Percentiles rank a stretch among this genome's conserved stretches.
phyloP scores from a whole-genome alignment of 1,284 basidiomycete species.

The Pulchroboletus neoregius region DNA sequence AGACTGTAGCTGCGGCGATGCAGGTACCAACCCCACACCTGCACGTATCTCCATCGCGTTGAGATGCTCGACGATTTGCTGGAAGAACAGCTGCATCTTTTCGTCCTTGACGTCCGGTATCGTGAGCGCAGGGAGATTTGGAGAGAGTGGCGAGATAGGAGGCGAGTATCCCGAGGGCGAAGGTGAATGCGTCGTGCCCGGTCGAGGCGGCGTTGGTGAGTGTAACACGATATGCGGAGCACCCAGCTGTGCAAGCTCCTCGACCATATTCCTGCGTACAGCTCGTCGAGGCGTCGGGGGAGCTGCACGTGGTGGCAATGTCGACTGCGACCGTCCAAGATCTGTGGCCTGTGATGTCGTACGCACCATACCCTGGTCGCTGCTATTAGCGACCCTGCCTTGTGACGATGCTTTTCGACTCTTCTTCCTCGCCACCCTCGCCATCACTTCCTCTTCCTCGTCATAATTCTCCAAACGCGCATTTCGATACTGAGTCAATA shows the following conservation, averaged over 20 bases:
- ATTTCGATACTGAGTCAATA: constrained; percentile 76
- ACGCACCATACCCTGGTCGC: constrained; percentile 16
- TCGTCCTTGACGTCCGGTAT: constrained; percentile 45
- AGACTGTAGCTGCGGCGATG: constrained; percentile 21
- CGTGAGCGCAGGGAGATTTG: constrained; percentile 38
- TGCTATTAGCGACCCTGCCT: constrained; percentile 1
- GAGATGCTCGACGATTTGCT: constrained; percentile 78
- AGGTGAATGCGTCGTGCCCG: constrained; percentile 19
- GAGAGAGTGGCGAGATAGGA: constrained; percentile 29
- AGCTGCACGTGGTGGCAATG: constrained; percentile 49
- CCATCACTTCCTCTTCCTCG: constrained; percentile 47
- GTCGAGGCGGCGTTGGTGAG: constrained; percentile 32
- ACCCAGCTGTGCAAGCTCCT: constrained; percentile 19
- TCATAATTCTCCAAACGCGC: constrained; percentile 68
- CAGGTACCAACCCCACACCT: constrained; percentile 19
- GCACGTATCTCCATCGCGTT: constrained; percentile 59
- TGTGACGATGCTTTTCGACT: constrained; percentile 31
- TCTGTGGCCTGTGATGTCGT: constrained; percentile 27
- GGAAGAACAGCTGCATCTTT: constrained; percentile 74
- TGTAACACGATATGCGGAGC: constrained; percentile 30
- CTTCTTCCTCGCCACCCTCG: constrained; percentile 29
- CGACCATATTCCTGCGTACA: constrained; percentile 17
- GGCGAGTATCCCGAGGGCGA: constrained; percentile 29
- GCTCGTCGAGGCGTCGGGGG: constrained; percentile 58
- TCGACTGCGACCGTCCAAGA: constrained; percentile 33